These are phyloP conservation scores for Suhomyces ambrosiae DNA, from an alignment of 1,139 yeast genomes.

Conservation along the genomic window DNA sequence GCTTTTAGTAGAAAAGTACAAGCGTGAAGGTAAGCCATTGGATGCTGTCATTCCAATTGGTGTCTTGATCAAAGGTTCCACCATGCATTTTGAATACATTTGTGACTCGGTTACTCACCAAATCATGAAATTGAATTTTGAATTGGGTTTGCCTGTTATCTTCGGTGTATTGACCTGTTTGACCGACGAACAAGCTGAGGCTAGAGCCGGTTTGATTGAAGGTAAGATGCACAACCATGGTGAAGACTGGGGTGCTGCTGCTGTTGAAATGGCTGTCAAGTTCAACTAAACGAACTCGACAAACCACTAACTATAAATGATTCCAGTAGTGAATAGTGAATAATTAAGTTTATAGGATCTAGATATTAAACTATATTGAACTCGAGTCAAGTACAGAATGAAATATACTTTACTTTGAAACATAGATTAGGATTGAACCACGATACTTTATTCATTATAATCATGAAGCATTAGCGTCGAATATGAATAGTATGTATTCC, in stretches of 20 bases:
- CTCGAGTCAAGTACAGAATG: too few relatives aligned
- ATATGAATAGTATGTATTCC: too few relatives aligned
- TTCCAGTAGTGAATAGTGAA: too few relatives aligned
- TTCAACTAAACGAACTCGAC: constrained; percentile 22
- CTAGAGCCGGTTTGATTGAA: constrained; percentile 84
- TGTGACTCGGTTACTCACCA: constrained; percentile 88
- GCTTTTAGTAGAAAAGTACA: constrained; percentile 51
- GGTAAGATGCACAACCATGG: constrained; percentile 92
- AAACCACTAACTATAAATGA: too few relatives aligned
- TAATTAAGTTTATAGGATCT: too few relatives aligned
- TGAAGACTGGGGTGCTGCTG: constrained; percentile 98
- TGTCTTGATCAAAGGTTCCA: constrained; percentile 90
- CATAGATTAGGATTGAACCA: too few relatives aligned
- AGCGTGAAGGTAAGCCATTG: constrained; percentile 49
- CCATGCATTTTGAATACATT: constrained; percentile 97
- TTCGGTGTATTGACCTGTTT: constrained; percentile 92
- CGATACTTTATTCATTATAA: too few relatives aligned
- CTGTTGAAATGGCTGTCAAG: constrained; percentile 90
- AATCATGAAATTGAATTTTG: constrained; percentile 78
- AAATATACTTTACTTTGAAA: too few relatives aligned
- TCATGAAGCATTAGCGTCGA: too few relatives aligned
- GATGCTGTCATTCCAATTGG: constrained; percentile 96
- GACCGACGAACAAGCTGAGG: constrained; percentile 91
- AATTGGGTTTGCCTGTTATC: constrained; percentile 74
- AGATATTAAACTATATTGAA: too few relatives aligned